Evolutionary conservation across 202 grass and related monocot genomes (phyloP), one percentile per base, ranked within the genome.

Genomic region (Dendrocalamus latiflorus): DNA sequence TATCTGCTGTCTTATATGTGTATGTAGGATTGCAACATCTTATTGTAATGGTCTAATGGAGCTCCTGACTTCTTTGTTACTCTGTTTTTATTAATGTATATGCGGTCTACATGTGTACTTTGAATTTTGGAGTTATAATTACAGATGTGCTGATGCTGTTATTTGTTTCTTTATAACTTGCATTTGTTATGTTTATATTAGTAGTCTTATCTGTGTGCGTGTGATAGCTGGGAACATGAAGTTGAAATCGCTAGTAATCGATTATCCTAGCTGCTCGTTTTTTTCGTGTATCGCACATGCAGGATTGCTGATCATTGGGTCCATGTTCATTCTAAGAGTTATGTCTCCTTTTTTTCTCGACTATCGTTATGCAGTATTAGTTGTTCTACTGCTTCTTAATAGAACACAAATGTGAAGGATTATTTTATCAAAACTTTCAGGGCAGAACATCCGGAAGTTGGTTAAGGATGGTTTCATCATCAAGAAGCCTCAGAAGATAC

Each of bases 381-480:
- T 5, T 33, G 3, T 3, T 30, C 11, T 33, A 16, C 11, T 28
- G 1, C 14, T 42, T 48, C 0, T 1, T 15, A 1, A 64, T 3
- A 1, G 22, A 0, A 33, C 14, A 47, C 9, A 45, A 6, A 15
- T 22, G 1, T 66, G 7, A n/a, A 22, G 1, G 4, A 34, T 30
- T 41, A 7, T 47, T n/a, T 25, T 0, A 25, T 11, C 3, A n/a
- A 78, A 58, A 20, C 49, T 82, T 84, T 3, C 84, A 94, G 92
- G 92, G 6, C 86, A 94, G 48, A 91, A 91, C 63, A 91, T 94
- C 12, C 70, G 92, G 6, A 94, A 94, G 81, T 38, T 91, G 65
- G 92, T 94, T 0, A 94, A 94, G 80, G 92, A 94, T 79, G 92
- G 92, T 17, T 94, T 94, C 66, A 67, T 94, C 53, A 94, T 94